Evolutionary conservation across 1,139 yeast species (phyloP).

Genomic region (Geotrichum australiense): DNA sequence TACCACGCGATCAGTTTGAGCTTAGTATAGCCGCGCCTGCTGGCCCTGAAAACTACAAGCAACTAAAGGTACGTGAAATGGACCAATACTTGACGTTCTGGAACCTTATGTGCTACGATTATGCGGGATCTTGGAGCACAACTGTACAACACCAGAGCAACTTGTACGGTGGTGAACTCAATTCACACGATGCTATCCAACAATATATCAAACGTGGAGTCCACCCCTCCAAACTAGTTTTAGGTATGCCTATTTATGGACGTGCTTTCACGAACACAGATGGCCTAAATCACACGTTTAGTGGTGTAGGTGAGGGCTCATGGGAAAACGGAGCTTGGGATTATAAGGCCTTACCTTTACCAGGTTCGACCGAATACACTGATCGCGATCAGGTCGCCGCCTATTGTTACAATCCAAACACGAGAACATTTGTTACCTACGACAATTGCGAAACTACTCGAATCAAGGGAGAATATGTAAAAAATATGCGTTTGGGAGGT

Average conservation of each 20-base stretch:
- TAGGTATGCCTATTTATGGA: conserved; percentile 91
- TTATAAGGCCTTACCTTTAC: conserved; percentile 47
- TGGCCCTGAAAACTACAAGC: conserved; percentile 41
- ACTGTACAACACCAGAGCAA: conserved; percentile 64
- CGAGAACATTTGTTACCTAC: conserved; percentile 48
- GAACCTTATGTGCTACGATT: conserved; percentile 92
- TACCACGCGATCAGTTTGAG: conserved; percentile 36
- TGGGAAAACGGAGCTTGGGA: conserved; percentile 49
- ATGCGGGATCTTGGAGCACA: conserved; percentile 69
- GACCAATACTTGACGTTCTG: conserved; percentile 56
- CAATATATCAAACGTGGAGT: conserved; percentile 43
- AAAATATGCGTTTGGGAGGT: conserved; percentile 53
- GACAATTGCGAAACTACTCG: conserved; percentile 54
- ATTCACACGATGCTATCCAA: conserved; percentile 45
- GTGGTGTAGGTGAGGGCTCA: conserved; percentile 47
- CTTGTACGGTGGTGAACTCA: conserved; percentile 46
- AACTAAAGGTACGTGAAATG: conserved; percentile 45
- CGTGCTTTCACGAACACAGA: conserved; percentile 51
- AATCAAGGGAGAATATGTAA: conserved; percentile 56
- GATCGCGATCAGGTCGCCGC: conserved; percentile 56
- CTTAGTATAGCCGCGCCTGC: conserved; percentile 78
- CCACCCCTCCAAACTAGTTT: conserved; percentile 45
- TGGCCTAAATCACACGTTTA: conserved; percentile 41
- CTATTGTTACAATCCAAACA: conserved; percentile 42
- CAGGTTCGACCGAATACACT: conserved; percentile 40